Base-by-base conservation (phyloP, 2,329 filamentous ascomycete genomes). In the Fusarium miscanthi region DNA sequence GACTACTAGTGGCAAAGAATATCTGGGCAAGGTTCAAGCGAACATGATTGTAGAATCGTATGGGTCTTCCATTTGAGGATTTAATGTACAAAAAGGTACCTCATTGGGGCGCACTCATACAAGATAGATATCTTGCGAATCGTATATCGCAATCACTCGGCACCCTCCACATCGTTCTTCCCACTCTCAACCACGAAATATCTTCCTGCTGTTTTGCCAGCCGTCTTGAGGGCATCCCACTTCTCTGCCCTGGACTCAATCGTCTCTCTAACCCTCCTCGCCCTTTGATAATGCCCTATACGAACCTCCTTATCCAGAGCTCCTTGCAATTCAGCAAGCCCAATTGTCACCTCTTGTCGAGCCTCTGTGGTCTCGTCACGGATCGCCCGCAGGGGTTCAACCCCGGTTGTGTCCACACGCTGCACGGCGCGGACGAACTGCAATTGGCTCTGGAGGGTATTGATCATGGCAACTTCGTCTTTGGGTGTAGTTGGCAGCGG, bases 361-460 rank as follows among this genome's bases (percentile, higher is more conserved):
- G 87, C 86, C 70, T 90, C 89, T 41, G 82, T 78, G 3, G 93
- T 93, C 84, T 96, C 95, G 80, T 98, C 95, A 59, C 94, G 90
- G 63, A 98, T 92, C 48, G 92, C 91, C 56, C 89, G 87, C 46
- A 99, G 83, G 0, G 96, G 95, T 62, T 90, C 86, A 1, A 98
- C 85, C 7, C 88, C 90, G 1, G 86, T 82, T 1, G 94, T 95
- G 80, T 97, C 88, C 53, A 97, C 91, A 48, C 87, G 85, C 78
- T 97, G 95, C 25, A 98, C 91, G 70, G 94, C 90, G 69, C 89
- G 91, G n/a, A 98, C 94, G 78, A 99, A 99, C 77, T 93, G 92
- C 0, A 99, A 88, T 79, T 99, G 96, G 37, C 92, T 90, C 58
- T 91, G 87, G 4, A 99, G 87, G 2, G 92, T 95, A 27, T 87